Conservation (phyloP, 1,284 basidiomycete genomes). For the Xerocomus minutiporus region DNA sequence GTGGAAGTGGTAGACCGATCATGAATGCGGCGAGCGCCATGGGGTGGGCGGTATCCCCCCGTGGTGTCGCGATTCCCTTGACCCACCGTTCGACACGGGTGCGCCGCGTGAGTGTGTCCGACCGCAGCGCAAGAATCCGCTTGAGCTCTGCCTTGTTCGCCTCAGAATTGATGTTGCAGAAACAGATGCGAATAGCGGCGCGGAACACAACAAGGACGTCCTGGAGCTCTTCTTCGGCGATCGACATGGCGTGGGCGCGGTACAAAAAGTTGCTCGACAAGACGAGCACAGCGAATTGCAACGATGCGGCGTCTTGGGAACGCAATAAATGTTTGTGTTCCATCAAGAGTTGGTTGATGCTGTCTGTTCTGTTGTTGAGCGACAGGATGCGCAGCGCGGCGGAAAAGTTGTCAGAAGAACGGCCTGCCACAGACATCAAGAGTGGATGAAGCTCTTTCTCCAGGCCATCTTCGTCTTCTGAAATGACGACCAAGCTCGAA, state of each 20-base stretch:
- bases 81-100: constrained; percentile 52
- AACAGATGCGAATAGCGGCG: constrained; percentile 40
- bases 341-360: constrained; percentile 41
- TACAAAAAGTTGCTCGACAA: constrained; percentile 33
- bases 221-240: constrained; percentile 49
- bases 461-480: constrained; percentile 29
- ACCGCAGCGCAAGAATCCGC: constrained; percentile 43
- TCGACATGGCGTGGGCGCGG: constrained; percentile 36
- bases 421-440: constrained; percentile 39
- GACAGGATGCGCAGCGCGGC: constrained; percentile 52
- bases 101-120: constrained; percentile 36
- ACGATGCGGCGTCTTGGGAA: constrained; percentile 43
- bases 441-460: constrained; percentile 36
- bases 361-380: constrained; percentile 31
- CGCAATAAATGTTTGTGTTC: constrained; percentile 51
- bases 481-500: constrained; percentile 38
- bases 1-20: constrained; percentile 54
- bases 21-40: constrained; percentile 65
- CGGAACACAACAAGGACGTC: constrained; percentile 42
- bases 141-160: constrained; percentile 38
- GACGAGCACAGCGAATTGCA: constrained; percentile 43
- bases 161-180: constrained; percentile 44
- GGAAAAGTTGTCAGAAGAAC: constrained; percentile 47
- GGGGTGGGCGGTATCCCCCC: constrained; percentile 39
- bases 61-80: constrained; percentile 43